Percentiles rank a stretch among this genome's conserved stretches.
Evolutionary conservation across 2,329 filamentous ascomycete genomes (phyloP).

Genomic region (Ophiostoma tasmaniense): DNA sequence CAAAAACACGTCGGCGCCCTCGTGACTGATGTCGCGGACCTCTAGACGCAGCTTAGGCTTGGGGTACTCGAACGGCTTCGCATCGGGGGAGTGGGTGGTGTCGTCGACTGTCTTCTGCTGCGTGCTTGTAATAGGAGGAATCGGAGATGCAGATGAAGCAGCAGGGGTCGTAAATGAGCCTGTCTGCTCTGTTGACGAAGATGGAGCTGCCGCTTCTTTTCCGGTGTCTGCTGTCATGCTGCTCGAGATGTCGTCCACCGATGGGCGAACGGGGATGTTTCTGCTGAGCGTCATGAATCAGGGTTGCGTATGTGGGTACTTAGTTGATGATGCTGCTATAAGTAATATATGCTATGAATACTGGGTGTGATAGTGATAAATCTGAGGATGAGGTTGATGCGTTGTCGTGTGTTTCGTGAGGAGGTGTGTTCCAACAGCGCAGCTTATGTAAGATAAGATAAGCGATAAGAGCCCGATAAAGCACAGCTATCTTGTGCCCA

Average conservation of each 20-base stretch:
- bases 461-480: neutral
- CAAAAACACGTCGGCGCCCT: slow-evolving; percentile 60
- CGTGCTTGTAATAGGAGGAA: neutral
- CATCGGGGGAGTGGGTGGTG: neutral
- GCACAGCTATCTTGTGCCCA: neutral
- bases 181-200: neutral
- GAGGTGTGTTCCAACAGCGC: neutral
- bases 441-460: neutral
- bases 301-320: neutral
- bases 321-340: neutral
- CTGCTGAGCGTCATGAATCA: neutral
- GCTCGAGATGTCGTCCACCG: neutral
- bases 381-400: neutral
- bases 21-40: slow-evolving; percentile 48
- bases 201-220: neutral
- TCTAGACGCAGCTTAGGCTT: slow-evolving; percentile 52
- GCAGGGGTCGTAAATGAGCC: neutral
- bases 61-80: slow-evolving; percentile 26
- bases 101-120: neutral
- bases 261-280: neutral
- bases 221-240: neutral
- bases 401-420: neutral
- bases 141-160: neutral
- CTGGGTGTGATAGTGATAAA: neutral
- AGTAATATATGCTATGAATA: neutral